Evolutionary conservation across 2,329 filamentous ascomycete species (phyloP).

Genomic region (Fusarium secorum): DNA sequence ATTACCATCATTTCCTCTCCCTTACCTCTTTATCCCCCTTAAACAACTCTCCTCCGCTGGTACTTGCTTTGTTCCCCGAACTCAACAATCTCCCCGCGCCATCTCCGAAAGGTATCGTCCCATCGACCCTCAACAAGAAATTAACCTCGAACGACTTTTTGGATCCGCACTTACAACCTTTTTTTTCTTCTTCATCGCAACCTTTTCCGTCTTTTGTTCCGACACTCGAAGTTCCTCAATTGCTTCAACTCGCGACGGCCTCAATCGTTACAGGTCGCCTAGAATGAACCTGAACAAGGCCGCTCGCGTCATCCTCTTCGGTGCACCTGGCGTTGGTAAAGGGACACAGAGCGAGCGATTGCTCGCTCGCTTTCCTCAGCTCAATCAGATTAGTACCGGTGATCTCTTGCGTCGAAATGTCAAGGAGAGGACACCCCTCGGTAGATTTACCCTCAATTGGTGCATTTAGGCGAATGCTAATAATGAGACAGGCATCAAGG

Average conservation of each 20-base stretch:
- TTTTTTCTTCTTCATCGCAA: not conserved
- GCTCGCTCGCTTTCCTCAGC: conserved; percentile 83
- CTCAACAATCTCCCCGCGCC: conserved; percentile 35
- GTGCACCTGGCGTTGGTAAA: conserved; percentile 96
- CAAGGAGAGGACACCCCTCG: conserved; percentile 83
- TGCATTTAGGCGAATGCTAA: conserved; percentile 1
- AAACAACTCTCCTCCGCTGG: not conserved
- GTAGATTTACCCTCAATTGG: conserved; percentile 57
- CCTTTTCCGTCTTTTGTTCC: not conserved
- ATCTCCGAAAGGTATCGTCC: conserved; percentile 12
- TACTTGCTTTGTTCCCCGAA: not conserved
- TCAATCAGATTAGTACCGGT: conserved; percentile 91
- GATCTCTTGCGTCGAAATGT: conserved; percentile 94
- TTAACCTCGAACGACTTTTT: conserved; percentile 10
- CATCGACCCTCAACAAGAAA: conserved; percentile 32
- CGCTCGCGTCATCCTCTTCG: conserved; percentile 92
- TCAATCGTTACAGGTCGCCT: conserved; percentile 33
- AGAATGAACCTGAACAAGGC: conserved; percentile 76
- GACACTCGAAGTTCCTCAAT: not conserved
- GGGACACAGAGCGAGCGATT: conserved; percentile 94
- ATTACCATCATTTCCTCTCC: not conserved
- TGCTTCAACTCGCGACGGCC: conserved; percentile 23
- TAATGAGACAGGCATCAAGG: conserved; percentile 76
- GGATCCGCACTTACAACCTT: not conserved
- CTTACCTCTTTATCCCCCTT: not conserved